A percentile compares a stretch with the other conserved stretches of the same genome.
Evolutionary conservation across 805 yeast species (phyloP).

Genomic region (Yarrowia hollandica): DNA sequence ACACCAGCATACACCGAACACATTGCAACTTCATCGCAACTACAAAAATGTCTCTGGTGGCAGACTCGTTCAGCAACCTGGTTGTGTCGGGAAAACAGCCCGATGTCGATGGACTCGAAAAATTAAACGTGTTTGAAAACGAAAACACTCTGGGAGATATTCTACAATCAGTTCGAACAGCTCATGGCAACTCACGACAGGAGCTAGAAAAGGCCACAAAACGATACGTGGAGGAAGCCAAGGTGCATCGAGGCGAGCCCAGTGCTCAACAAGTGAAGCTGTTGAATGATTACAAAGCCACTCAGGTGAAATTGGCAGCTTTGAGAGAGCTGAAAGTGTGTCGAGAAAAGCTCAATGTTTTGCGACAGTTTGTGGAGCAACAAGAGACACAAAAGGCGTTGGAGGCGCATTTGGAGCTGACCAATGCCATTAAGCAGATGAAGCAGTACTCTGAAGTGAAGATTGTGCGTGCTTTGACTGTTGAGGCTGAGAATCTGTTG

Average conservation of each 20-base stretch:
- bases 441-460: slow-evolving; percentile 16
- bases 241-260: slow-evolving; percentile 8
- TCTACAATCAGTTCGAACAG: slow-evolving; percentile 4
- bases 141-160: slow-evolving; percentile 7
- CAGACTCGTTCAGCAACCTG: slow-evolving; percentile 13
- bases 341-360: not conserved
- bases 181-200: slow-evolving; percentile 1
- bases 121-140: slow-evolving; percentile 7
- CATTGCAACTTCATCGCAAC: too few relatives aligned
- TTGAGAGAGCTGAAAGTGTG: not conserved
- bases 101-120: not conserved
- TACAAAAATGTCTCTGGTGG: slow-evolving; percentile 18
- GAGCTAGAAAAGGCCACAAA: not conserved
- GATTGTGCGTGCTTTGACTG: slow-evolving; percentile 2
- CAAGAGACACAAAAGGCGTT: slow-evolving; percentile 1
- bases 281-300: slow-evolving; percentile 18
- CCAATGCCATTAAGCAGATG: not conserved
- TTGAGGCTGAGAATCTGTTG: not conserved
- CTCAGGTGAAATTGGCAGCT: slow-evolving; percentile 16
- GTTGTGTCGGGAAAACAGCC: slow-evolving; percentile 11
- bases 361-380: not conserved
- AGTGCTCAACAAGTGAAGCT: slow-evolving; percentile 9
- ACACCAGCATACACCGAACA: not conserved
- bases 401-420: not conserved
- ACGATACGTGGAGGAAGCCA: slow-evolving; percentile 20